Percentiles rank a stretch among this genome's conserved stretches.
Evolutionary conservation across 345 rosid genomes (phyloP).

Genomic region (Rhodomyrtus tomentosa): DNA sequence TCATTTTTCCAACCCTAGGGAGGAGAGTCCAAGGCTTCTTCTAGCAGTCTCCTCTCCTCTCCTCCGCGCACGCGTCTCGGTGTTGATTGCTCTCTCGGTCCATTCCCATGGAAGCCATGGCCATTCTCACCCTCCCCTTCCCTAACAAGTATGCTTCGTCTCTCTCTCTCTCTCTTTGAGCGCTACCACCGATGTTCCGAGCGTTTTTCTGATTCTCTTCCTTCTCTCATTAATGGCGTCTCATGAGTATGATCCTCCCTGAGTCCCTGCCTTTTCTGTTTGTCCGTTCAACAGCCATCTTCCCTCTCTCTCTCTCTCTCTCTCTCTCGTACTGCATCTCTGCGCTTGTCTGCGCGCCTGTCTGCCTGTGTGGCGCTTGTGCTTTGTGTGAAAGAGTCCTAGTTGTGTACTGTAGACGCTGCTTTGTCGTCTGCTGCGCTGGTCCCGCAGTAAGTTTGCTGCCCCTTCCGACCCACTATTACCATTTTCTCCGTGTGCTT

Average conservation of each 20-base stretch:
- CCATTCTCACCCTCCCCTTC: not conserved
- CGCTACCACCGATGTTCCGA: not conserved
- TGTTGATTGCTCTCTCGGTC: not conserved
- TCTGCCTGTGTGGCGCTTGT: not conserved
- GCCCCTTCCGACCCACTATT: not conserved
- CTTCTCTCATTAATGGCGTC: slow-evolving; percentile 18
- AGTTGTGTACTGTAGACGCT: slow-evolving; percentile 2
- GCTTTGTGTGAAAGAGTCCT: not conserved
- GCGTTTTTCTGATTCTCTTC: not conserved
- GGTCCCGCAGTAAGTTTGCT: not conserved
- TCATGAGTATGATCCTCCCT: slow-evolving; percentile 5
- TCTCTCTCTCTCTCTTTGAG: not conserved
- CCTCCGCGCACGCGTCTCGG: not conserved
- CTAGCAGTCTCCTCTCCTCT: not conserved
- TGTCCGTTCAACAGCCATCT: not conserved
- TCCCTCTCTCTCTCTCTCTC: not conserved
- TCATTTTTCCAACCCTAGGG: not conserved
- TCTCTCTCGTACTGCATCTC: not conserved
- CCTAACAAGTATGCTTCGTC: not conserved
- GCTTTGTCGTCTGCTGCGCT: slow-evolving; percentile 16
- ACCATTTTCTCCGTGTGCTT: not conserved
- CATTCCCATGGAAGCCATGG: not conserved
- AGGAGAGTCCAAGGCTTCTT: not conserved
- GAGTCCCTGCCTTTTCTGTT: slow-evolving; percentile 30
- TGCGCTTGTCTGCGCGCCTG: not conserved